Conservation (phyloP, 257 asterid species). For the Striga asiatica region DNA sequence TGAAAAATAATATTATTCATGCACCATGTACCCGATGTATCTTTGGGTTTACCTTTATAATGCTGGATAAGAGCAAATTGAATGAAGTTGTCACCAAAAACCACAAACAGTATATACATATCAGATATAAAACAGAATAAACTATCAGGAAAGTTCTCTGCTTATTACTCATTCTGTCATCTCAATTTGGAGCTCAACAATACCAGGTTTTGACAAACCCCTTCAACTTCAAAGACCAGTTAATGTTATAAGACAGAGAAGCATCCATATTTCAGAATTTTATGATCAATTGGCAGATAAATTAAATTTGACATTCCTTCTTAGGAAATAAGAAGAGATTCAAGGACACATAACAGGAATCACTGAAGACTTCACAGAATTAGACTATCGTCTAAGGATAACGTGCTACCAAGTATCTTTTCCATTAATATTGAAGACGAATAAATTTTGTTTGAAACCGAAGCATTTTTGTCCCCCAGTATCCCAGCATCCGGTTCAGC, state of each 20-base stretch:
- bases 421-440: slow-evolving; percentile 51
- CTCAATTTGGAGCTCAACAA: neutral
- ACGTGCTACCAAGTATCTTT: slow-evolving; percentile 49
- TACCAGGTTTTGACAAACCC: neutral
- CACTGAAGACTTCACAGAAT: slow-evolving; percentile 10
- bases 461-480: slow-evolving; percentile 26
- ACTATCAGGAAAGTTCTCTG: neutral
- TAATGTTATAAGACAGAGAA: neutral
- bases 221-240: slow-evolving; percentile 1
- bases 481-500: slow-evolving; percentile 24
- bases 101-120: slow-evolving; percentile 8
- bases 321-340: neutral
- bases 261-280: neutral
- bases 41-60: slow-evolving; percentile 34
- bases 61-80: slow-evolving; percentile 30
- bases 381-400: slow-evolving; percentile 26
- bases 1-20: no score
- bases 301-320: neutral
- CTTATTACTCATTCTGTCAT: neutral
- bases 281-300: neutral
- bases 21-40: slow-evolving; percentile 35
- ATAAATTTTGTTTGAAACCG: slow-evolving; percentile 27
- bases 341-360: slow-evolving; percentile 9
- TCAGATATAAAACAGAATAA: slow-evolving; percentile 5
- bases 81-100: slow-evolving; percentile 6